Base-by-base conservation (phyloP, 2,329 filamentous ascomycete species). In the Aspergillus ochraceus region DNA sequence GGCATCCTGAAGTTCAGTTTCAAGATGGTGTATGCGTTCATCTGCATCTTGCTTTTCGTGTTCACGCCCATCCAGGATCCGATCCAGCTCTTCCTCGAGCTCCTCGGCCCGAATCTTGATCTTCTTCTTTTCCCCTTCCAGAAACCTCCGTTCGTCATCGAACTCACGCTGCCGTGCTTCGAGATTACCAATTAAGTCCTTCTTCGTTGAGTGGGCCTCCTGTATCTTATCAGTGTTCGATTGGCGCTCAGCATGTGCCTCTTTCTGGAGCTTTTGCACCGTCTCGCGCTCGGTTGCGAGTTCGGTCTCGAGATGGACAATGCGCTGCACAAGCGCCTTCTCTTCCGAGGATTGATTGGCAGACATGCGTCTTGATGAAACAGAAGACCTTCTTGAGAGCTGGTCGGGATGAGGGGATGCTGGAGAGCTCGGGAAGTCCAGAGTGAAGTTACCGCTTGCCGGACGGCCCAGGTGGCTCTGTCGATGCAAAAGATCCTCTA, bases 181-280 rank as follows among this genome's bases (percentile, higher is more conserved):
- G 79, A 99, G 91, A 70, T 99, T 99, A 65, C 91, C 89, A 77
- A 99, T 87, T 10, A 99, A 85, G 74, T 98, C 95, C 68, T 90
- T 90, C 75, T 99, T 99, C 1, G 90, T 97, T 2, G 91, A 93
- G 67, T 95, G 91, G 6, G 87, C 91, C 74, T 98, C 94, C 64
- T 95, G 87, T 62, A 97, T 69, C 81, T 85, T 78, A 84, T 88
- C 70, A 85, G 85, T 67, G 86, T 83, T 67, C 80, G 84, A 71
- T 85, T 86, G 66, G 83, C 84, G 54, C 81, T 85, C 64, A 73
- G 80, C 77, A 55, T 84, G 81, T 3, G 90, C 83, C 62, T 96
- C 90, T 67, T 88, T 89, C 65, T 94, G 88, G 11, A 95, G 77
- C 4, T 80, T 81, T 11, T 85, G 81, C 0, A 87, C 83, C 0